Conservation (phyloP, 345 rosid species). For the Odontarrhena argentea region DNA sequence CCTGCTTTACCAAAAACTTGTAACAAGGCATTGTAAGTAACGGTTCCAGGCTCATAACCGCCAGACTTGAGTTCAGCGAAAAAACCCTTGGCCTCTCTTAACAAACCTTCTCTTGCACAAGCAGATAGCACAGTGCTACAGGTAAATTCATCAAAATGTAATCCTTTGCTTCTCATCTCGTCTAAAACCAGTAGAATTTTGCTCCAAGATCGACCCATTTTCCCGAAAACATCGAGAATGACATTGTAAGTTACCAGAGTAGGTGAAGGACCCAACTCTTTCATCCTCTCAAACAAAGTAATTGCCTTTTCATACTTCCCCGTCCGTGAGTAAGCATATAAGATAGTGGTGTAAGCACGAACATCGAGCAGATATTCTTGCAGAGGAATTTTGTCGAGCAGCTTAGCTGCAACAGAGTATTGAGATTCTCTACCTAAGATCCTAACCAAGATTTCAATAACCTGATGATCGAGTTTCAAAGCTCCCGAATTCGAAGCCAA, state of each 20-base stretch:
- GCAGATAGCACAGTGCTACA: constrained; percentile 90
- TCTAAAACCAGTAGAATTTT: constrained; percentile 63
- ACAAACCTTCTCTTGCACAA: constrained; percentile 80
- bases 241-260: constrained; percentile 88
- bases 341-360: constrained; percentile 75
- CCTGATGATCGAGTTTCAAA: constrained; percentile 55
- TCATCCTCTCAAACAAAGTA: constrained; percentile 65
- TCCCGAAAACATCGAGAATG: constrained; percentile 86
- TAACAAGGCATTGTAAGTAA: constrained; percentile 72
- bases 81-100: constrained; percentile 74
- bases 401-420: constrained; percentile 61
- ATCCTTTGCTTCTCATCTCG: constrained; percentile 65
- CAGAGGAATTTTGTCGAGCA: constrained; percentile 68
- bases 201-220: constrained; percentile 82
- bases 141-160: constrained; percentile 79
- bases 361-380: constrained; percentile 64
- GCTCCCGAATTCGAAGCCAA: constrained; percentile 35
- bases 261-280: constrained; percentile 66
- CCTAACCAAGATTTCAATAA: constrained; percentile 60
- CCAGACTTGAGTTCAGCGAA: constrained; percentile 63
- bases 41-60: constrained; percentile 80
- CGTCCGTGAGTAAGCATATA: constrained; percentile 61
- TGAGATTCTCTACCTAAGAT: constrained; percentile 84
- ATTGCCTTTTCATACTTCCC: constrained; percentile 68
- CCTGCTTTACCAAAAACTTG: constrained; percentile 89